phyloP scores from a whole-genome alignment of 768 basidiomycete genomes.

The Pleurotus citrinopileatus region DNA sequence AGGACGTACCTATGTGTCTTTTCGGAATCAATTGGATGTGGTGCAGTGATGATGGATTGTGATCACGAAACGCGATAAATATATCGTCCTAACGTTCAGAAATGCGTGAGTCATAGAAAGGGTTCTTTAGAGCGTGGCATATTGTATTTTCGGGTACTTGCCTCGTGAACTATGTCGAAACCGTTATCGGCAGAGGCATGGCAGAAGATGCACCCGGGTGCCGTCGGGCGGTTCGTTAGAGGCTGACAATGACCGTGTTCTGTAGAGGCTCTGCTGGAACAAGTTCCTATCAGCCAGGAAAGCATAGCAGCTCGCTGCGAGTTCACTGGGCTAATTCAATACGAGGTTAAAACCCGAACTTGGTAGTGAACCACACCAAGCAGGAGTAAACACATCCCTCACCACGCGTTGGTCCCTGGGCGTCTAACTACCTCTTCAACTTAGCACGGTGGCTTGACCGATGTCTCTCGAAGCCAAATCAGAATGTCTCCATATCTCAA shows the following conservation, averaged over 20 bases:
- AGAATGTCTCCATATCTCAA: slow-evolving; percentile 40
- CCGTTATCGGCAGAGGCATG: slow-evolving; percentile 35
- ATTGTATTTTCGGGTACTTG: slow-evolving; percentile 14
- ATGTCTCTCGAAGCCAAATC: neutral
- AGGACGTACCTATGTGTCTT: slow-evolving; percentile 43
- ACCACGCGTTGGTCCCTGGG: too few relatives aligned
- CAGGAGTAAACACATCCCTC: too few relatives aligned
- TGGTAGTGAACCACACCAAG: too few relatives aligned
- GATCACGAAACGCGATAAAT: slow-evolving; percentile 53
- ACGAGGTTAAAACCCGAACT: too few relatives aligned
- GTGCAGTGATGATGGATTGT: slow-evolving; percentile 42
- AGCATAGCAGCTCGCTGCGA: too few relatives aligned
- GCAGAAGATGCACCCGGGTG: slow-evolving; percentile 49
- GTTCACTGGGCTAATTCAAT: too few relatives aligned
- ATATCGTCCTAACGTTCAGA: slow-evolving; percentile 34
- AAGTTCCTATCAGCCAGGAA: too few relatives aligned
- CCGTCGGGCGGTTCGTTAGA: slow-evolving; percentile 25
- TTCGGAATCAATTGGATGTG: slow-evolving; percentile 55
- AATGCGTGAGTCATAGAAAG: neutral
- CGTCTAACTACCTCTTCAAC: neutral
- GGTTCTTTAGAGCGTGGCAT: neutral
- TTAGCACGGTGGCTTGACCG: neutral
- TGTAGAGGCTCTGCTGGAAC: too few relatives aligned
- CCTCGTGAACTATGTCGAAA: slow-evolving; percentile 52
- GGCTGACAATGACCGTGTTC: too few relatives aligned